These are phyloP conservation scores for Carex pumila DNA, from an alignment of 176 grass and related monocot genomes.

Conservation along the genomic window DNA sequence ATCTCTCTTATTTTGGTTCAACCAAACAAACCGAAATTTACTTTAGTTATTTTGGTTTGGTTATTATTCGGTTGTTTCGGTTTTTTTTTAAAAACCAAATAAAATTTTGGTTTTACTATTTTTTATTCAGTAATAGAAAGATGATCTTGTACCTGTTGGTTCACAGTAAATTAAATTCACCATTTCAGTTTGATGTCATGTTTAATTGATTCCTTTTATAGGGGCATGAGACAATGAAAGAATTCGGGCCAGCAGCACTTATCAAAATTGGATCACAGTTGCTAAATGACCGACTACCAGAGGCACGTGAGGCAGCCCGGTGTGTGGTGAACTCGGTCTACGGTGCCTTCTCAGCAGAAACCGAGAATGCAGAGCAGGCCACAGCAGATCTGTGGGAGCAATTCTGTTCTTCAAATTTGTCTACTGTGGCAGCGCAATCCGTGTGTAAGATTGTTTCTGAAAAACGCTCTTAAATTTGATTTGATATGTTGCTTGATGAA, in stretches of 20 bases:
- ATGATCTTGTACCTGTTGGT: too few relatives aligned
- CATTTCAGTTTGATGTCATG: not conserved
- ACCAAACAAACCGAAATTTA: too few relatives aligned
- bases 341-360: conserved; percentile 38
- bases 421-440: conserved; percentile 60
- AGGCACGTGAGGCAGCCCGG: conserved; percentile 77
- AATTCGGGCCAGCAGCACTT: conserved; percentile 57
- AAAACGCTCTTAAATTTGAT: not conserved
- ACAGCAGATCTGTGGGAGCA: conserved; percentile 51
- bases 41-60: too few relatives aligned
- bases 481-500: not conserved
- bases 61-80: too few relatives aligned
- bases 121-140: too few relatives aligned
- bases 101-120: too few relatives aligned
- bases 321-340: conserved; percentile 48
- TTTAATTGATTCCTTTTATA: conserved; percentile 10
- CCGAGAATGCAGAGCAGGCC: not conserved
- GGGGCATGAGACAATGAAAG: conserved; percentile 50
- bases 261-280: conserved; percentile 62
- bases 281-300: conserved; percentile 85
- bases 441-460: conserved; percentile 56
- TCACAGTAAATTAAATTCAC: too few relatives aligned
- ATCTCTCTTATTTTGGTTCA: too few relatives aligned
- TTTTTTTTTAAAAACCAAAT: too few relatives aligned
- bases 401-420: conserved; percentile 73